Percentiles rank a stretch among this genome's conserved stretches.
Evolutionary conservation across 202 grass and related monocot species (phyloP).

Genomic region (Elaeis oleifera): DNA sequence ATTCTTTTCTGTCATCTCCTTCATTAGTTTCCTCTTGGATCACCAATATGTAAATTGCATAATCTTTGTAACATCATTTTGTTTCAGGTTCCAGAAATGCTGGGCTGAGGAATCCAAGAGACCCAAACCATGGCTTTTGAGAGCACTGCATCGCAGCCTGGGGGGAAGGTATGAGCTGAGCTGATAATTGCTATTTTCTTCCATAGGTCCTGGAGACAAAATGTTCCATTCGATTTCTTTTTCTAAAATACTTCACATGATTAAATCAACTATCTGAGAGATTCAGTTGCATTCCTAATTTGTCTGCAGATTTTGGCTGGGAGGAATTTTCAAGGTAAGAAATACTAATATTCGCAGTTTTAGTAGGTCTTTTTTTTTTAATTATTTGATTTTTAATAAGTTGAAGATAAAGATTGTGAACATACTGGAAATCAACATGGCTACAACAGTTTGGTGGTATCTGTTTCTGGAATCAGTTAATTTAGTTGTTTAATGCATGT

Average conservation of each 20-base stretch:
- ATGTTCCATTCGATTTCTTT: too few species aligned
- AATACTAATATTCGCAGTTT: conserved; percentile 1
- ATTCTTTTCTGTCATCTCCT: conserved; percentile 32
- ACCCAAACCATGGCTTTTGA: conserved; percentile 84
- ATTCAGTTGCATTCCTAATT: conserved; percentile 10
- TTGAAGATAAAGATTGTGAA: too few species aligned
- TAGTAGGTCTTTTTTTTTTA: conserved; percentile 1
- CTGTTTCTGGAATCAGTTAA: too few species aligned
- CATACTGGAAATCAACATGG: too few species aligned
- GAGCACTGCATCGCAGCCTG: conserved; percentile 82
- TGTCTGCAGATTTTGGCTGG: conserved; percentile 81
- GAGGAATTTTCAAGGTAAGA: conserved; percentile 90
- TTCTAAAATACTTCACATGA: too few species aligned
- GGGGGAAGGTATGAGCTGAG: conserved; percentile 57
- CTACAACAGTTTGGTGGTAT: too few species aligned
- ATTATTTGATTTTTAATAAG: background rate
- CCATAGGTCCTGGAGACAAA: too few species aligned
- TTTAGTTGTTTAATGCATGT: too few species aligned
- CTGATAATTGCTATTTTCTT: background rate
- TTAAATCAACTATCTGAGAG: too few species aligned
- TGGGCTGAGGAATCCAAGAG: conserved; percentile 69
- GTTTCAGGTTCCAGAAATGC: conserved; percentile 72
- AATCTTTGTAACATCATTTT: conserved; percentile 3
- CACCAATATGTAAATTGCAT: conserved; percentile 16
- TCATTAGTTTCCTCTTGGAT: conserved; percentile 4